Percentiles rank a stretch among this genome's conserved stretches.
These are phyloP conservation scores for Backusella morwellensis DNA, from an alignment of 192 early-diverging fungal species.

Conservation along the genomic window DNA sequence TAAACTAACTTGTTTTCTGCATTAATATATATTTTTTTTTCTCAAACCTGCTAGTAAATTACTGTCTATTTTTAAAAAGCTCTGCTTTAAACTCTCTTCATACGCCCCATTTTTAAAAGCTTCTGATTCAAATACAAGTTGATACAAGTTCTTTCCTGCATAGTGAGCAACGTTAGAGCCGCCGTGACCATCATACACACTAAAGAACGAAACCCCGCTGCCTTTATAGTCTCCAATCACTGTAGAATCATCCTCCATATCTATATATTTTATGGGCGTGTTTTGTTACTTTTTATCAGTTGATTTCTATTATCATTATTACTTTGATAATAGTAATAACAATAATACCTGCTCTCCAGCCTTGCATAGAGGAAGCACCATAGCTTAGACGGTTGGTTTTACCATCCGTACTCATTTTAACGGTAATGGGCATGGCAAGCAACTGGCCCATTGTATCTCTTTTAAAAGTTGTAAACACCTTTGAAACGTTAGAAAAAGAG, in stretches of 20 bases:
- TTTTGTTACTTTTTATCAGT: background rate
- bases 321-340: background rate
- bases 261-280: constrained; percentile 33
- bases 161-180: constrained; percentile 79
- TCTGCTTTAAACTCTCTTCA: constrained; percentile 70
- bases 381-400: constrained; percentile 9
- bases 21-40: background rate
- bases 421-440: constrained; percentile 18
- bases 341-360: constrained; percentile 17
- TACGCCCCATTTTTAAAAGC: constrained; percentile 69
- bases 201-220: constrained; percentile 79
- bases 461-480: constrained; percentile 10
- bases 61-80: constrained; percentile 77
- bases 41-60: constrained; percentile 68
- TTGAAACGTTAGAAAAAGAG: constrained; percentile 21
- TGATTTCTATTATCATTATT: background rate
- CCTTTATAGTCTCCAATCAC: constrained; percentile 66
- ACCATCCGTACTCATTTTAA: constrained; percentile 3
- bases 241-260: constrained; percentile 96
- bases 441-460: constrained; percentile 21
- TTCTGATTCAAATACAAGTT: constrained; percentile 60
- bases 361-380: constrained; percentile 21
- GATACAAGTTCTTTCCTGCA: constrained; percentile 71
- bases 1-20: background rate
- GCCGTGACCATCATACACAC: constrained; percentile 96